Conservation (phyloP, 768 basidiomycete species). For the Boletus insuetus region DNA sequence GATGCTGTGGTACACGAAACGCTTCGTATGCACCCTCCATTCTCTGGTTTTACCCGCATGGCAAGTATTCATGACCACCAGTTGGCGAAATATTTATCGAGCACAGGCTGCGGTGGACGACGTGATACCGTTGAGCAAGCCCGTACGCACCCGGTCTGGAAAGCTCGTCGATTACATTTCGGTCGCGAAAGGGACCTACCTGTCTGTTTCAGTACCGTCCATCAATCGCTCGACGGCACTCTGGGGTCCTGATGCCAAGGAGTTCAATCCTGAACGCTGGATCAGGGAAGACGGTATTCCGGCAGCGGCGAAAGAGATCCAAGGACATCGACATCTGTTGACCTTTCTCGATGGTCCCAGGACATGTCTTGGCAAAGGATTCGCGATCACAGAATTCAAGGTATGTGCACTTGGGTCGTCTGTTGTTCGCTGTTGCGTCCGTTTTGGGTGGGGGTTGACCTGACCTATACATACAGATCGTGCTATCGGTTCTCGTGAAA, state of each 20-base stretch:
- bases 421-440: too few relatives aligned
- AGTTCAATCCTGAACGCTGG: conserved; percentile 68
- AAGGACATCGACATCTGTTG: conserved; percentile 49
- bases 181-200: conserved; percentile 45
- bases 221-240: conserved; percentile 51
- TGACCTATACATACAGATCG: conserved; percentile 29
- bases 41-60: conserved; percentile 23
- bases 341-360: conserved; percentile 53
- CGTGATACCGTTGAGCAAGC: conserved; percentile 53
- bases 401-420: too few relatives aligned
- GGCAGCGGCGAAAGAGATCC: conserved; percentile 39
- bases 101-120: conserved; percentile 52
- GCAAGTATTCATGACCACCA: neutral
- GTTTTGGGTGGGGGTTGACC: too few relatives aligned
- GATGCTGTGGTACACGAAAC: conserved; percentile 49
- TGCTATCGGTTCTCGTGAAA: conserved; percentile 43
- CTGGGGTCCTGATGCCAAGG: conserved; percentile 61
- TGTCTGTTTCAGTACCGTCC: conserved; percentile 42
- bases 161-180: conserved; percentile 37
- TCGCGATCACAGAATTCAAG: neutral
- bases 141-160: conserved; percentile 44
- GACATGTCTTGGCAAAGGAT: conserved; percentile 29
- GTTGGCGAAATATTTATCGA: neutral
- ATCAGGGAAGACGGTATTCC: conserved; percentile 34
- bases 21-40: conserved; percentile 44